Base-by-base conservation (phyloP, 2,329 filamentous ascomycete species). In the Aspergillus aculeatus region DNA sequence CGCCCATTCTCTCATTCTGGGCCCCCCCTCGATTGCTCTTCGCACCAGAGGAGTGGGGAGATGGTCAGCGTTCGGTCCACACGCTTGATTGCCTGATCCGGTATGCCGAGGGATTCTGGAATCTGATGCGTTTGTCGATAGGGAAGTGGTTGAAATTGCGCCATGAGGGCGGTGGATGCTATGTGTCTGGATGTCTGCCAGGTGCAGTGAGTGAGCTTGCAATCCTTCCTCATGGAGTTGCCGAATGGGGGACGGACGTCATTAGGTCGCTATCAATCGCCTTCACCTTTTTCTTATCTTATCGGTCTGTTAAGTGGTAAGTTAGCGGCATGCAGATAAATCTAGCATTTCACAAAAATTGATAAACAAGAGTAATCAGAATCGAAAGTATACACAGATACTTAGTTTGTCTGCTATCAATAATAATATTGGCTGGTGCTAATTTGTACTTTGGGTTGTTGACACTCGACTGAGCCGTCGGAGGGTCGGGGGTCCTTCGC, bases 71-170 rank as follows among this genome's bases (percentile, higher is more conserved):
- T 44, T 54, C 52, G 21, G 29, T 16, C 23, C 52, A 55, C 53
- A 48, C 47, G 53, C 16, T 31, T 55, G 53, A 6, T 48, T 48
- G n/a, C 53, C 41, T 24, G 48, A 48, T 55, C 41, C 24, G 53
- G 53, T 35, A n/a, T 5, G 21, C n/a, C 38, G 16, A n/a, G 5
- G 5, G 7, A 24, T 6, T 0, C 23, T 23, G 23, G 23, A 35
- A 23, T 47, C 5, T 54, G 38, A 31, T 54, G 35, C 26, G 7
- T 38, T 29, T 54, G 10, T n/a, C 21, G 9, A 12, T 19, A 52
- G 38, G 12, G 35, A 19, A 16, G 16, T 44, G 14, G 16, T 44
- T 4, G 38, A 2, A 44, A 44, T 44, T 19, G 38, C 16, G 38
- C 38, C 14, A 44, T 19, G n/a, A 44, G 14, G 6, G 14, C 38